A percentile compares a stretch with the other conserved stretches of the same genome.
Evolutionary conservation across 805 yeast species (phyloP).

Genomic region (Candida loeiensis): DNA sequence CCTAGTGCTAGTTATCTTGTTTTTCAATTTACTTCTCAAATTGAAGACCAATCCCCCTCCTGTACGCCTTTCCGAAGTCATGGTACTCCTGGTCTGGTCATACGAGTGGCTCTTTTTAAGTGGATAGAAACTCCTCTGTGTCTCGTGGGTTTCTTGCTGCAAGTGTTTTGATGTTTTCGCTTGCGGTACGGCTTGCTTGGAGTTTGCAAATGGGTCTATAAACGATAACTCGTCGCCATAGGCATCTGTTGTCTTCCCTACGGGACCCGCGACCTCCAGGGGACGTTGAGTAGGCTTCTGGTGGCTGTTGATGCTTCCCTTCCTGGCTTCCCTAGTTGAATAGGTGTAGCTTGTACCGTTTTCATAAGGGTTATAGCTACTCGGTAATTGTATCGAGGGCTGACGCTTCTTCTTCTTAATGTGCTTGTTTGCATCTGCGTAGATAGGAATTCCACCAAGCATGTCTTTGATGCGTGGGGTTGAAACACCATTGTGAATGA

Average conservation of each 20-base stretch:
- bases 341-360: conserved; percentile 6
- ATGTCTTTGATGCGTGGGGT: conserved; percentile 36
- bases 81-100: conserved; percentile 37
- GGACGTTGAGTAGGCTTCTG: neutral
- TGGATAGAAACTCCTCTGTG: neutral
- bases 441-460: conserved; percentile 38
- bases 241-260: conserved; percentile 4
- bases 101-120: conserved; percentile 22
- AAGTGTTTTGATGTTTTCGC: neutral
- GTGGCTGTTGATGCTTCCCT: conserved; percentile 4
- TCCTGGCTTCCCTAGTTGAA: conserved; percentile 4
- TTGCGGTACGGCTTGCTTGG: neutral
- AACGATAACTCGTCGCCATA: conserved; percentile 12
- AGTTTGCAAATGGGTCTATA: conserved; percentile 18
- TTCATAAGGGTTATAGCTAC: conserved; percentile 3
- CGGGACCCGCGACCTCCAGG: neutral
- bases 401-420: conserved; percentile 18
- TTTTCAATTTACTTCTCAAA: conserved; percentile 9
- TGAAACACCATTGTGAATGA: conserved; percentile 35
- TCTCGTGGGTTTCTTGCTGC: conserved; percentile 3
- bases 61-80: conserved; percentile 29
- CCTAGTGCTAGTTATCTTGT: conserved; percentile 10
- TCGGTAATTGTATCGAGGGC: conserved; percentile 1
- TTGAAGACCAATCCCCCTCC: conserved; percentile 9
- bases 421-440: conserved; percentile 36